phyloP scores from a whole-genome alignment of 352 stramenopile species.

The Pythium insidiosum region DNA sequence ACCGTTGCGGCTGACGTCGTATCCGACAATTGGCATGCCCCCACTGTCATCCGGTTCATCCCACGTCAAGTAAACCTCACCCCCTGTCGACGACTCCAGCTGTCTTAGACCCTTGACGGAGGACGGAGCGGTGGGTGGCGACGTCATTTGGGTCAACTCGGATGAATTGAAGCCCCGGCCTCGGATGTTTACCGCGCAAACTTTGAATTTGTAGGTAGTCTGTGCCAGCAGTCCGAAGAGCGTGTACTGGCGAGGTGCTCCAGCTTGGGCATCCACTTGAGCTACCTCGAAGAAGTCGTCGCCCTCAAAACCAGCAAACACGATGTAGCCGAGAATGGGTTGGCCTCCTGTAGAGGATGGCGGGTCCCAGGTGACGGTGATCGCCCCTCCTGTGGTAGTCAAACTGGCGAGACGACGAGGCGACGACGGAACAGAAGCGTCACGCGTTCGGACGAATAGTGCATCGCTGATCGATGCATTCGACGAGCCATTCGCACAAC shows the following conservation, averaged over 20 bases:
- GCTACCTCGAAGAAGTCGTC: conserved; percentile 7
- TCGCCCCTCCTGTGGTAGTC: conserved; percentile 27
- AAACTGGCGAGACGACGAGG: conserved; percentile 24
- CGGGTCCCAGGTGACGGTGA: conserved; percentile 33
- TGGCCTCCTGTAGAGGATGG: conserved; percentile 29
- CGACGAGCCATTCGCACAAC: conserved; percentile 17
- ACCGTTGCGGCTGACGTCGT: conserved; percentile 29
- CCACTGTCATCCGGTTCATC: conserved; percentile 27
- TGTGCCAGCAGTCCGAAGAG: conserved; percentile 20
- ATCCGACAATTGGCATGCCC: conserved; percentile 25
- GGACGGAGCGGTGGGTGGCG: conserved; percentile 16
- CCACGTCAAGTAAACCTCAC: conserved; percentile 29
- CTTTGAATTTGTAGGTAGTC: conserved; percentile 23
- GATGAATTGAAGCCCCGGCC: conserved; percentile 28
- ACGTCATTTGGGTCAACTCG: conserved; percentile 20
- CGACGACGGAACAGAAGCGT: conserved; percentile 25
- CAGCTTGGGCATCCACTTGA: conserved; percentile 2
- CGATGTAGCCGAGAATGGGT: conserved; percentile 20
- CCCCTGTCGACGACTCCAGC: conserved; percentile 23
- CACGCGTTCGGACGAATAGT: conserved; percentile 26
- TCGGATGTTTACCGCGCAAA: conserved; percentile 28
- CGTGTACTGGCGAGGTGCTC: conserved; percentile 5
- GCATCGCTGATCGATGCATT: conserved; percentile 21
- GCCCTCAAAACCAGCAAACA: conserved; percentile 12
- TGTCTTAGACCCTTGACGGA: conserved; percentile 24